A percentile compares a stretch with the other conserved stretches of the same genome.
phyloP scores from a whole-genome alignment of 1,139 yeast genomes.

The Nadsonia commutata region DNA sequence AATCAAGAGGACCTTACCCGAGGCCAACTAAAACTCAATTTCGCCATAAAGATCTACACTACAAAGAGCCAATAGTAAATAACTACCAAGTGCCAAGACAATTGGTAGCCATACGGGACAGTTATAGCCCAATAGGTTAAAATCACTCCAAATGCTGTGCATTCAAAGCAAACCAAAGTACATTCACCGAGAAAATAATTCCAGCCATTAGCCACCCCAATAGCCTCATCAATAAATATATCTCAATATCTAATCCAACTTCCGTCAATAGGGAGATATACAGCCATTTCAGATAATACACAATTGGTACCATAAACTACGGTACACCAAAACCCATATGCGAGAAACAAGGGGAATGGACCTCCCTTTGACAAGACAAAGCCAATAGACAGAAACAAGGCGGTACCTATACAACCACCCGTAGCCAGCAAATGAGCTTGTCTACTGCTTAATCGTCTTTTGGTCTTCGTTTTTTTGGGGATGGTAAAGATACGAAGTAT shows the following conservation, averaged over 20 bases:
- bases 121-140: constrained; percentile 17
- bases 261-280: constrained; percentile 58
- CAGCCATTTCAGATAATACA: constrained; percentile 72
- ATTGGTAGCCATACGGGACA: constrained; percentile 4
- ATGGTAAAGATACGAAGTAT: neutral
- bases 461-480: neutral
- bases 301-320: constrained; percentile 56
- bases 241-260: constrained; percentile 44
- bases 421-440: neutral
- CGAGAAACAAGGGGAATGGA: constrained; percentile 59
- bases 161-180: constrained; percentile 67
- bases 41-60: neutral
- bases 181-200: constrained; percentile 69
- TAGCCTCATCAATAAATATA: constrained; percentile 48
- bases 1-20: neutral
- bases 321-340: constrained; percentile 44
- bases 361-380: neutral
- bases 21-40: neutral
- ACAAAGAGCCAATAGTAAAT: neutral
- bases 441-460: neutral
- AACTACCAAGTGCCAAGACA: constrained; percentile 1
- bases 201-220: constrained; percentile 71
- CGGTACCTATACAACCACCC: neutral
- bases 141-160: constrained; percentile 65
- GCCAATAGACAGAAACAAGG: neutral